Base-by-base conservation (phyloP, 768 basidiomycete genomes). In the Phlebiopsis flavidoalba region DNA sequence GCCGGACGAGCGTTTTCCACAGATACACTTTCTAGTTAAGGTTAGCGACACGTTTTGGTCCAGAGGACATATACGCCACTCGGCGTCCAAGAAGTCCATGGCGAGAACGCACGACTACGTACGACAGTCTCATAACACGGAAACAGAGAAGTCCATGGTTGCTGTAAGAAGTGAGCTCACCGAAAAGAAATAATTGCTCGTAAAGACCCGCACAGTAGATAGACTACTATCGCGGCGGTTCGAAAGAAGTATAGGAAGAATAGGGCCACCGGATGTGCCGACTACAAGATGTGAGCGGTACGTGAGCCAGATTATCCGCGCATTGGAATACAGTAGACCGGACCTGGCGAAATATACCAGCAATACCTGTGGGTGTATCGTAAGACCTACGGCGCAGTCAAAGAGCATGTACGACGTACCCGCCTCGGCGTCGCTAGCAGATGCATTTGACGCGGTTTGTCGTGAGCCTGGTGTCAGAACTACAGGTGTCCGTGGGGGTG, bases 61-160 rank as follows among this genome's bases (percentile, higher is more conserved):
- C 6, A 37, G 24, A 19, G 24, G 31, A 19, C 36, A 31, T 36
- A n/a, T 48, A 19, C 33, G 73, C 84, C 69, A 94, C 93, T 71
- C 95, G 79, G 65, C 93, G 67, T 96, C 98, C 97, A 96, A 99
- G 73, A 99, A 99, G 75, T 99, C 97, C 84, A 96, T 89, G 0
- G 95, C 91, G 24, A 99, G 83, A 15, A 99, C n/a, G 79, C 1
- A 98, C 87, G 21, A 98, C 97, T 0, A 98, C 96, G 8, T n/a
- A 84, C 74, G 3, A 99, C 95, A 24, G 95, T 96, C 86, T 88
- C n/a, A 67, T 19, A 50, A 59, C 19, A 47, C 46, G 57, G 47
- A 58, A 59, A 22, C n/a, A n/a, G n/a, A n/a, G n/a, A n/a, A n/a
- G n/a, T n/a, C n/a, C n/a, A n/a, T n/a, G n/a, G n/a, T n/a, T n/a